Evolutionary conservation across 192 early-diverging fungal species (phyloP).

Genomic region (Backusella tarrabulga): DNA sequence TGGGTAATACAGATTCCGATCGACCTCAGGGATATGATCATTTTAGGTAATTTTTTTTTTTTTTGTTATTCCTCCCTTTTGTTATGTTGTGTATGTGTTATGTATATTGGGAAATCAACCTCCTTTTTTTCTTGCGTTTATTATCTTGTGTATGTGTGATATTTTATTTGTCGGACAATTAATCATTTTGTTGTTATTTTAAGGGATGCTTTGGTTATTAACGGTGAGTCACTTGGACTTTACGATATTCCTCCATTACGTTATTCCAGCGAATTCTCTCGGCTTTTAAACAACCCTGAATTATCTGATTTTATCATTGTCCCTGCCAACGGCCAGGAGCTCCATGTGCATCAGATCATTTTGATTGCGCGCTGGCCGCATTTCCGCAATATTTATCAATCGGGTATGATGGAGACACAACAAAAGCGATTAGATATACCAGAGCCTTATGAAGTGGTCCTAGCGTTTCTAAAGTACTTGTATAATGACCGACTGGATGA

Average conservation of each 20-base stretch:
- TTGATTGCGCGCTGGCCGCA: slow-evolving; percentile 62
- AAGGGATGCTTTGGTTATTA: slow-evolving; percentile 49
- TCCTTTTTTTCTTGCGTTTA: slow-evolving; percentile 11
- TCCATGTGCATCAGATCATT: slow-evolving; percentile 58
- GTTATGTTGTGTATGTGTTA: neutral
- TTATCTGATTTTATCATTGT: slow-evolving; percentile 58
- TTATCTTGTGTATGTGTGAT: neutral
- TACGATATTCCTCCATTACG: slow-evolving; percentile 50
- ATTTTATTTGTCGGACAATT: neutral
- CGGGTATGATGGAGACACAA: slow-evolving; percentile 59
- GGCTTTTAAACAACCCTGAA: slow-evolving; percentile 51
- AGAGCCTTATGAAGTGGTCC: slow-evolving; percentile 49
- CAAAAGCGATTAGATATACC: slow-evolving; percentile 47
- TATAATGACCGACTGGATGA: slow-evolving; percentile 54
- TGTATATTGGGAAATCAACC: neutral
- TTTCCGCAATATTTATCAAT: slow-evolving; percentile 51
- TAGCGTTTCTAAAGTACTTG: slow-evolving; percentile 54
- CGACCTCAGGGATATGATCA: slow-evolving; percentile 58
- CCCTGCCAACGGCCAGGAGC: slow-evolving; percentile 39
- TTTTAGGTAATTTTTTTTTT: slow-evolving; percentile 32
- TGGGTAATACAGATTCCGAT: slow-evolving; percentile 53
- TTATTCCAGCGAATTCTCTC: slow-evolving; percentile 38
- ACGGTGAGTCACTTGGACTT: slow-evolving; percentile 52
- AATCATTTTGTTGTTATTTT: neutral
- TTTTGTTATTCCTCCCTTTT: neutral